Evolutionary conservation across 2,329 filamentous ascomycete genomes (phyloP).

Genomic region (Ascochyta clinopodiicola): DNA sequence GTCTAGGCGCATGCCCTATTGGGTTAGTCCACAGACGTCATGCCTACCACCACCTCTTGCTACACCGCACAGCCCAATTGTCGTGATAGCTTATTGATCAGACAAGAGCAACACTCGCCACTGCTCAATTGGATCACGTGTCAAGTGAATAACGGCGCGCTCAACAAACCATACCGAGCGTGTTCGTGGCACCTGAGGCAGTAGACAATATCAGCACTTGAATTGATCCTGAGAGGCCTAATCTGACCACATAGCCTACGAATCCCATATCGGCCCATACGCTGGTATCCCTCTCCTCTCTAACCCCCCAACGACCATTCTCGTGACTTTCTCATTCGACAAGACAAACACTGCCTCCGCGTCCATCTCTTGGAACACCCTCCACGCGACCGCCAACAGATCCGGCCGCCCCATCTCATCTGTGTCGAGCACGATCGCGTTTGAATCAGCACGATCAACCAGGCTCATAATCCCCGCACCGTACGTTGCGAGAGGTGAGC

Average conservation of each 20-base stretch:
- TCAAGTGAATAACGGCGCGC: too few relatives aligned
- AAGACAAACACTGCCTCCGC: slow-evolving; percentile 77
- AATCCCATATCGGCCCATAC: slow-evolving; percentile 78
- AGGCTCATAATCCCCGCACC: slow-evolving; percentile 62
- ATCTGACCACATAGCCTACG: slow-evolving; percentile 41
- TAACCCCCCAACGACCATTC: slow-evolving; percentile 71
- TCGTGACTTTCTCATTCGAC: slow-evolving; percentile 71
- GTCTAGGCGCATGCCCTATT: too few relatives aligned
- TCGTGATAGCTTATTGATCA: too few relatives aligned
- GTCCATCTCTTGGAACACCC: slow-evolving; percentile 54
- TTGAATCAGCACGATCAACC: slow-evolving; percentile 64
- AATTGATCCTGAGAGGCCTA: too few relatives aligned
- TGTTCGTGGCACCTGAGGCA: too few relatives aligned
- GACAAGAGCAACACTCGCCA: too few relatives aligned
- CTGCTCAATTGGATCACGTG: too few relatives aligned
- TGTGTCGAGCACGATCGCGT: slow-evolving; percentile 73
- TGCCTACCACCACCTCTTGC: too few relatives aligned
- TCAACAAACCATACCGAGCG: too few relatives aligned
- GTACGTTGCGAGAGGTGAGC: slow-evolving; percentile 67
- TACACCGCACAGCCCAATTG: too few relatives aligned
- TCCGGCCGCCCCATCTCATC: slow-evolving; percentile 65
- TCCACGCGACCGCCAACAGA: slow-evolving; percentile 63
- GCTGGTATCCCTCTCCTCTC: slow-evolving; percentile 70
- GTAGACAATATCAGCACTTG: too few relatives aligned
- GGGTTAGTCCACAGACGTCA: too few relatives aligned